Evolutionary conservation across 2,329 filamentous ascomycete genomes (phyloP).

Genomic region (Microcyclosporella mali): DNA sequence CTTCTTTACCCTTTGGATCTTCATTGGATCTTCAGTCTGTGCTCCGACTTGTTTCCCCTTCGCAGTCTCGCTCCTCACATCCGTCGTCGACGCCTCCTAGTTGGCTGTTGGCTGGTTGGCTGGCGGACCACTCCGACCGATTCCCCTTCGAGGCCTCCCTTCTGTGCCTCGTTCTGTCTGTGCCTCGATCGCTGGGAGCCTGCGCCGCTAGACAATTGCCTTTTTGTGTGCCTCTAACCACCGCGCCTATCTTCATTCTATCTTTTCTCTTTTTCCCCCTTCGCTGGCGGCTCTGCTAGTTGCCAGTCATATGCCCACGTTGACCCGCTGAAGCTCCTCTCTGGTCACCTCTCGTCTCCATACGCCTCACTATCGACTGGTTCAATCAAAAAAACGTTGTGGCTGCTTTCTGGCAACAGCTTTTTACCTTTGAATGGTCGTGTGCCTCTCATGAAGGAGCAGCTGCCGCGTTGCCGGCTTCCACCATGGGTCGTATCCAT

Average conservation of each 20-base stretch:
- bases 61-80: too few relatives aligned
- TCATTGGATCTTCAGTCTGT: too few relatives aligned
- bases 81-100: too few relatives aligned
- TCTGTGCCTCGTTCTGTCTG: background rate
- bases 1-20: too few relatives aligned
- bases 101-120: too few relatives aligned
- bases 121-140: background rate
- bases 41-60: too few relatives aligned
- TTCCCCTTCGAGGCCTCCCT: too few relatives aligned
- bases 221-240: background rate
- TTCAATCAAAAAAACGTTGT: background rate
- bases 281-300: background rate
- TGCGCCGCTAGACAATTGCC: conserved; percentile 3
- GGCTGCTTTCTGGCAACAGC: background rate
- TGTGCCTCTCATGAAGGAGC: conserved; percentile 1
- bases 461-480: conserved; percentile 4
- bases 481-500: conserved; percentile 16
- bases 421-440: background rate
- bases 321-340: conserved; percentile 6
- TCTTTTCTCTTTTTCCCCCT: conserved; percentile 1
- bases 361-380: background rate
- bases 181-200: background rate
- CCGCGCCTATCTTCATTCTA: background rate
- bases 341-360: background rate
- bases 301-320: conserved; percentile 18